phyloP scores from a whole-genome alignment of 345 rosid species.

The Isatis tinctoria region DNA sequence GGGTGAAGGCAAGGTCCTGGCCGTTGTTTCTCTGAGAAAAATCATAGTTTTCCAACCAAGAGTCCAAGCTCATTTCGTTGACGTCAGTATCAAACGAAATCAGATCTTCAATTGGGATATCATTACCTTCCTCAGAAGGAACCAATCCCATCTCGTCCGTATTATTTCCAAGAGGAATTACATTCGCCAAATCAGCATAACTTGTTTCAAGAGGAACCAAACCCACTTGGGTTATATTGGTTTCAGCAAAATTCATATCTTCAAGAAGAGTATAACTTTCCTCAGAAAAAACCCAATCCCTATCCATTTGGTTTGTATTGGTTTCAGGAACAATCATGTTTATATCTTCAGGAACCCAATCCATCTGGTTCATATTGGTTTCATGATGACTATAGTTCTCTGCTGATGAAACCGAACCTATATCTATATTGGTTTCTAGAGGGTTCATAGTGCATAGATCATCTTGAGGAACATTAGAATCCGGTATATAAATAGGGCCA shows the following conservation, averaged over 20 bases:
- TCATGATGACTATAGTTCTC: neutral
- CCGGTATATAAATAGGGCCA: neutral
- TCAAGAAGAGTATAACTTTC: neutral
- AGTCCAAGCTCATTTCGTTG: neutral
- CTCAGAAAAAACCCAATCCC: neutral
- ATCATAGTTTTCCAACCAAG: neutral
- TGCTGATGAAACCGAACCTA: neutral
- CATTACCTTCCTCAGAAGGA: neutral
- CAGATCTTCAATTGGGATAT: neutral
- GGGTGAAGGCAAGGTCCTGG: neutral
- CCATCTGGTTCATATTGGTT: neutral
- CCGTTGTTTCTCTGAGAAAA: neutral
- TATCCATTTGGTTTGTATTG: neutral
- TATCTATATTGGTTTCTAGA: neutral
- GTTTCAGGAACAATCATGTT: neutral
- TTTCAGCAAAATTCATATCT: neutral
- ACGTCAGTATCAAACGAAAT: neutral
- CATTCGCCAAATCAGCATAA: neutral
- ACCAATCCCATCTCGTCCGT: neutral
- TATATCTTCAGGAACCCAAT: neutral
- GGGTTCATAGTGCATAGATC: neutral
- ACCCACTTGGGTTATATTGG: neutral
- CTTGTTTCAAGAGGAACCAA: neutral
- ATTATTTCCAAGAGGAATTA: neutral
- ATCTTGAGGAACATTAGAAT: neutral